Base-by-base conservation (phyloP, 345 rosid species). In the Murraya koenigii region DNA sequence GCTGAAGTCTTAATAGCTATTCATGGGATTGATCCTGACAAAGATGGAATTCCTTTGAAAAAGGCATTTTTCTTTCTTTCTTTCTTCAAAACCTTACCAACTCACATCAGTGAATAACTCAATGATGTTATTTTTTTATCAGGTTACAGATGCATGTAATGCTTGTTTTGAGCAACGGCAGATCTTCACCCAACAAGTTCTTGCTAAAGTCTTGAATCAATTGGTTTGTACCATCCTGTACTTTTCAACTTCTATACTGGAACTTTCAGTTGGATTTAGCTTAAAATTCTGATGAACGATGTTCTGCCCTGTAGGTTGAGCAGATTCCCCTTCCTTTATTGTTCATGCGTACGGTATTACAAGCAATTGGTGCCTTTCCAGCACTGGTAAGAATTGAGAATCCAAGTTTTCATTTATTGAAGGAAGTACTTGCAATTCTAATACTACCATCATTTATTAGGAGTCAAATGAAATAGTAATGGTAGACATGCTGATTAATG, bases 291-390 rank as follows among this genome's bases (percentile, higher is more conserved):
- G 55, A 74, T 71, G 79, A 60, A 67, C 55, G 69, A 68, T 35
- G 62, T 78, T 82, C 66, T 76, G 61, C 39, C 82, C 77, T 85
- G 83, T 87, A 95, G 99, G 98, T 96, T 84, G 97, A 94, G 88
- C 99, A 90, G 86, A 96, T 88, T 86, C 99, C 99, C 69, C 91
- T 96, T 81, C 99, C 99, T 71, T 87, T 96, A 80, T 86, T 96
- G 82, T 96, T 96, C 90, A 96, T 96, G 99, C 97, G 99, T 36
- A 96, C 99, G 1, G 99, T 94, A 59, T 86, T 96, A 83, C 98
- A 96, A 86, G 93, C 99, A 76, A 87, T 96, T 58, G 97, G 97
- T 84, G 96, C 97, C 80, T 96, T 90, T 86, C 99, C 99, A 64
- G 97, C 91, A 44, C 82, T 94, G 97, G 98, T 94, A 85, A 87